Conservation (phyloP, 805 yeast genomes). For the Schwanniomyces vanrijiae region DNA sequence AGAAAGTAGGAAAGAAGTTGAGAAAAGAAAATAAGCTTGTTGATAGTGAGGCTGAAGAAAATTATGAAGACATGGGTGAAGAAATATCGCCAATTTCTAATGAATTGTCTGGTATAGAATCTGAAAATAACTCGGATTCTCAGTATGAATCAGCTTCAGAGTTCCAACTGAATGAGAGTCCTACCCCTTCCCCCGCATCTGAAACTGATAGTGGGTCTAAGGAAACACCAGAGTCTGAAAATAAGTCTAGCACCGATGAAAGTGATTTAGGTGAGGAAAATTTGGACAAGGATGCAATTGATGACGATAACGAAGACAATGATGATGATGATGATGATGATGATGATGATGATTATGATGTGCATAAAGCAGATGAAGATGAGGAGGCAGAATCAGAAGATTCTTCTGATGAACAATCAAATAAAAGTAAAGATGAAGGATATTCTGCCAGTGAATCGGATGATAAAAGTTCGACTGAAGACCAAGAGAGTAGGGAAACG, state of each 20-base stretch:
- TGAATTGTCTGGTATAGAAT: conserved; percentile 2
- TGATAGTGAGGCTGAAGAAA: conserved; percentile 20
- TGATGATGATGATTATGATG: conserved; percentile 8
- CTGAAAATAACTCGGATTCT: conserved; percentile 19
- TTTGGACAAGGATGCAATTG: conserved; percentile 3
- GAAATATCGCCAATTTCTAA: neutral
- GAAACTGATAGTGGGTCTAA: neutral
- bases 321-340: conserved; percentile 9
- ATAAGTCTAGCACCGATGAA: conserved; percentile 7
- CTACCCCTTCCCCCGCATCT: neutral
- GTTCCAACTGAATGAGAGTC: conserved; percentile 18
- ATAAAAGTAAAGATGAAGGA: conserved; percentile 5
- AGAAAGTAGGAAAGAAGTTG: conserved; percentile 22
- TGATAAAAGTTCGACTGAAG: conserved; percentile 11
- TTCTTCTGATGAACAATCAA: conserved; percentile 10
- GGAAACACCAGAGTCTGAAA: conserved; percentile 2
- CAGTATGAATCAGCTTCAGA: conserved; percentile 35
- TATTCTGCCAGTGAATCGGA: neutral
- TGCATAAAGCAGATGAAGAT: conserved; percentile 8
- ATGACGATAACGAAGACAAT: conserved; percentile 14
- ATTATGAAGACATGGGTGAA: conserved; percentile 19
- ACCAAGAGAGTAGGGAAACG: conserved; percentile 13
- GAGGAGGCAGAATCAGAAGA: conserved; percentile 15
- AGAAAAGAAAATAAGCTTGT: conserved; percentile 21
- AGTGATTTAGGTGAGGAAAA: conserved; percentile 10